These are phyloP conservation scores for Solanum okadae DNA, from an alignment of 257 asterid genomes.

Conservation along the genomic window DNA sequence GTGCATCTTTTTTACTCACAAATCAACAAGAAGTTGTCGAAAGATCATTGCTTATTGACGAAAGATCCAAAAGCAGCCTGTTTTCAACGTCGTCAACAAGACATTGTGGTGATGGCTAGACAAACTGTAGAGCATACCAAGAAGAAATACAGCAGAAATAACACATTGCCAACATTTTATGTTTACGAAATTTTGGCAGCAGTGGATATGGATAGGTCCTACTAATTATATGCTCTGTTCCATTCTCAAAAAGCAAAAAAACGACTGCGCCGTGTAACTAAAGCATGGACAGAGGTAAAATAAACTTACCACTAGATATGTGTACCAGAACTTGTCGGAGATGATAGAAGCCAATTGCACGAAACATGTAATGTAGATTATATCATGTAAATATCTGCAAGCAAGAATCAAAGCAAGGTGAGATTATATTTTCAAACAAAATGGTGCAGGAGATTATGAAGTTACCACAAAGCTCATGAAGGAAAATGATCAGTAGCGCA, in stretches of 20 bases:
- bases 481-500: neutral
- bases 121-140: neutral
- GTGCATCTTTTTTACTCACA: neutral
- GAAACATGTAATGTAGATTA: conserved; percentile 84
- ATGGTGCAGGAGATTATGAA: neutral
- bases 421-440: neutral
- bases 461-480: neutral
- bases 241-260: neutral
- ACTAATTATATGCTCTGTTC: neutral
- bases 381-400: conserved; percentile 85
- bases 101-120: neutral
- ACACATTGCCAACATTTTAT: neutral
- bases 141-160: neutral
- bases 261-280: neutral
- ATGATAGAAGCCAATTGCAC: conserved; percentile 80
- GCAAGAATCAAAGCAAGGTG: neutral
- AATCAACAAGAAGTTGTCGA: neutral
- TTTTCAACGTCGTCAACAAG: neutral
- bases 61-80: neutral
- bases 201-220: neutral
- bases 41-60: neutral
- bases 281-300: neutral
- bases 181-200: neutral
- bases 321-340: conserved; percentile 81
- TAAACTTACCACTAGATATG: conserved; percentile 75